A percentile compares a stretch with the other conserved stretches of the same genome.
Conservation (phyloP, 2,329 filamentous ascomycete species). For the Ascochyta clinopodiicola region DNA sequence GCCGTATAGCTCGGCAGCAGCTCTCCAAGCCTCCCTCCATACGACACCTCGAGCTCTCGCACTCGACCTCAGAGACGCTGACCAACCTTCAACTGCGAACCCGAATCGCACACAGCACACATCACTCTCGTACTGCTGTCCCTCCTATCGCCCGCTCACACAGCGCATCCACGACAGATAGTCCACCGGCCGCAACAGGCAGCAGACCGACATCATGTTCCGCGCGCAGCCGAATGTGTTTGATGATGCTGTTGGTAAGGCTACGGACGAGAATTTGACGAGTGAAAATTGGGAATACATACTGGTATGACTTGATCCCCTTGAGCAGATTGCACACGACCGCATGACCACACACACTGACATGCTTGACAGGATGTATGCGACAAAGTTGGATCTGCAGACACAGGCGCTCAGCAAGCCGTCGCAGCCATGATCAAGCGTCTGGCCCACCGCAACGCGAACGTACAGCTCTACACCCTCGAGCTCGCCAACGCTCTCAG, state of each 20-base stretch:
- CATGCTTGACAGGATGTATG: slow-evolving; percentile 59
- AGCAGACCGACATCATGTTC: slow-evolving; percentile 51
- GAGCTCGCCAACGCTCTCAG: slow-evolving; percentile 88
- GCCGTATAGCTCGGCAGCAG: slow-evolving; percentile 17
- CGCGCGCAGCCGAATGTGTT: slow-evolving; percentile 69
- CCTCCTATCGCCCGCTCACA: background rate
- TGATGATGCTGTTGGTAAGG: slow-evolving; percentile 76
- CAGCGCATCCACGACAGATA: background rate
- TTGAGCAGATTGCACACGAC: background rate
- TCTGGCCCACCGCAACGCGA: slow-evolving; percentile 90
- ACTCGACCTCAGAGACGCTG: slow-evolving; percentile 4
- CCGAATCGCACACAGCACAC: background rate
- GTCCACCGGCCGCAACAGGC: background rate
- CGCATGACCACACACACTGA: slow-evolving; percentile 3
- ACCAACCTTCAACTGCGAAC: background rate
- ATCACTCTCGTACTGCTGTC: background rate
- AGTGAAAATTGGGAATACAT: slow-evolving; percentile 77
- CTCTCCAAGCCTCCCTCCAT: slow-evolving; percentile 27
- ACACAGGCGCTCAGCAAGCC: slow-evolving; percentile 75
- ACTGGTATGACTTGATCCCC: slow-evolving; percentile 52
- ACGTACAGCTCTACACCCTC: slow-evolving; percentile 93
- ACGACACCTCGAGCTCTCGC: slow-evolving; percentile 23
- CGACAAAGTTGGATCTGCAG: slow-evolving; percentile 62
- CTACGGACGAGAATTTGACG: slow-evolving; percentile 98
- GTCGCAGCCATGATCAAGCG: slow-evolving; percentile 91